Percentiles rank a stretch among this genome's conserved stretches.
Conservation (phyloP, 176 grass and related monocot genomes). For the Hsuehochloa calcarea region DNA sequence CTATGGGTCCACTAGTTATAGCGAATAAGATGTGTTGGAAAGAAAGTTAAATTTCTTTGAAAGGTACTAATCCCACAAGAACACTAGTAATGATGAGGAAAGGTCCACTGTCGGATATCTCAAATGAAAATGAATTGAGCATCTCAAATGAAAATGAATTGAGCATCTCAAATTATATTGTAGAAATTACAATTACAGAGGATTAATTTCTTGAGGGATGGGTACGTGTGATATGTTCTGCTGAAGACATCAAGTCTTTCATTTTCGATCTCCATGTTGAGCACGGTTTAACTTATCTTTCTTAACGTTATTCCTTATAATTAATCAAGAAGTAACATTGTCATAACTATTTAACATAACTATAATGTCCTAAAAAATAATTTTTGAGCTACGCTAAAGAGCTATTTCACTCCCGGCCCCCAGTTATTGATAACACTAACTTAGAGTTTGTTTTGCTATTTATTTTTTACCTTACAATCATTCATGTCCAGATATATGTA, state of each 20-base stretch:
- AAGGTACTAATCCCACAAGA: background rate
- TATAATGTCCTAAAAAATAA: background rate
- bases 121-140: background rate
- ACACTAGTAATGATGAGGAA: background rate
- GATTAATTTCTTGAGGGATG: background rate
- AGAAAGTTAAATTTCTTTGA: background rate
- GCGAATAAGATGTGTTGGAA: background rate
- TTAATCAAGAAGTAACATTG: background rate
- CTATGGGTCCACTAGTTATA: conserved; percentile 3
- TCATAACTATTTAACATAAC: background rate
- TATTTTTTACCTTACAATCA: background rate
- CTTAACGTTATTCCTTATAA: background rate
- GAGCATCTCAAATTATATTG: background rate
- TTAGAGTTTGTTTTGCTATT: background rate
- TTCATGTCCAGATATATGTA: background rate
- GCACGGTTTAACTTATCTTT: background rate
- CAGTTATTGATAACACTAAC: background rate
- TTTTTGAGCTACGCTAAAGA: background rate
- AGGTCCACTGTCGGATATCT: background rate
- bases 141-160: background rate
- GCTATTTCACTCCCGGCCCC: background rate
- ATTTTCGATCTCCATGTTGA: background rate
- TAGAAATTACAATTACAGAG: background rate
- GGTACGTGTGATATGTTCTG: background rate
- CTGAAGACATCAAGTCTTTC: background rate